Base-by-base conservation (phyloP, 2,329 filamentous ascomycete genomes). In the Claviceps lovelessii region DNA sequence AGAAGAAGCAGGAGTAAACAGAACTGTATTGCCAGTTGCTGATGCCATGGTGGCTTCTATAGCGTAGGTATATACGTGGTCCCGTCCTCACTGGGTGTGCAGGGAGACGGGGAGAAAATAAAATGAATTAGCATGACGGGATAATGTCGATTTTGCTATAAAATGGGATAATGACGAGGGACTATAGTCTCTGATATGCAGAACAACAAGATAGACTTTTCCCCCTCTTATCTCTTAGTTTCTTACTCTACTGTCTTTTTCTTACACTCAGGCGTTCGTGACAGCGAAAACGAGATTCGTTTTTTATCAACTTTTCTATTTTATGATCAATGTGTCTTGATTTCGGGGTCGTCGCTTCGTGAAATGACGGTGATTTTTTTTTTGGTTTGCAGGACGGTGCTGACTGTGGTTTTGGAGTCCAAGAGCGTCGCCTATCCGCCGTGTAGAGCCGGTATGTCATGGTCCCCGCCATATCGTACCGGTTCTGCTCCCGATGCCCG, bases 61-160 rank as follows among this genome's bases (percentile, higher is more conserved):
- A 7, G 47, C 33, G 31, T 35, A 19, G 35, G 19, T 4, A 2
- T 37, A 31, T 3, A 11, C 6, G 15, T 48, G 45, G 31, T 39
- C 15, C 57, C 61, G 60, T 56, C 60, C 63, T 66, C 61, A 62
- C 67, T 71, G 68, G 68, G 68, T 71, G 68, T 67, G 68, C 68
- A 71, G 68, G 60, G 59, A 58, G 65, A 59, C 63, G 23, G 51
- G 9, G 29, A 15, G 42, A 19, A 33, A 15, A 33, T 33, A 17
- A 42, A 28, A 23, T 1, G 10, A 47, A 15, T 51, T 23, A 29
- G 41, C 39, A 52, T 52, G 39, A 35, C 29, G 37, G 11, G 23
- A 23, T 5, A 39, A 39, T 39, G 37, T 39, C 37, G 15, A 15
- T 39, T 15, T 15, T 39, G 37, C 37, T 13, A 39, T 15, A 13